Percentiles rank a stretch among this genome's conserved stretches.
These are phyloP conservation scores for Rheum nobile DNA, from an alignment of 148 eudicot genomes.

Conservation along the genomic window DNA sequence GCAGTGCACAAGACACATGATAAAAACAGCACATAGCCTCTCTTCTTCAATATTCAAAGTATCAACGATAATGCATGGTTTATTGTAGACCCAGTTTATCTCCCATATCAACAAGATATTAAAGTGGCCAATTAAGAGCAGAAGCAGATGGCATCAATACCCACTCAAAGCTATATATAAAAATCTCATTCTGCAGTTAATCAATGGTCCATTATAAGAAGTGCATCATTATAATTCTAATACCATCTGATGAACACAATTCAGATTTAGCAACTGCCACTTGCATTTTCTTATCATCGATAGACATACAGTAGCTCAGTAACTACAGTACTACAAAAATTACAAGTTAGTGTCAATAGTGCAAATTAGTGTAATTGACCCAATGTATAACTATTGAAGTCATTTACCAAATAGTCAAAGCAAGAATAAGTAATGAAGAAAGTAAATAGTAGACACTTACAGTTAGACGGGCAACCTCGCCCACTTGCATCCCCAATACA, in stretches of 20 bases:
- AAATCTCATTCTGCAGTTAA: not conserved
- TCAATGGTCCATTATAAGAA: not conserved
- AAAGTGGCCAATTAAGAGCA: too few relatives aligned
- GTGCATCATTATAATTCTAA: not conserved
- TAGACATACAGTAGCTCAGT: not conserved
- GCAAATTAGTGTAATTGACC: not conserved
- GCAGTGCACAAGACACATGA: not conserved
- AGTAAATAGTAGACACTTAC: slow-evolving; percentile 26
- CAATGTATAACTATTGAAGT: not conserved
- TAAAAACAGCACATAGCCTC: not conserved
- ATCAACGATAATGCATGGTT: too few relatives aligned
- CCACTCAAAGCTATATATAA: not conserved
- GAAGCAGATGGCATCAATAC: too few relatives aligned
- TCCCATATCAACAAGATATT: too few relatives aligned
- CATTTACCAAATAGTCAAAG: not conserved
- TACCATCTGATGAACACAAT: not conserved
- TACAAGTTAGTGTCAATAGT: not conserved
- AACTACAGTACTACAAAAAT: not conserved
- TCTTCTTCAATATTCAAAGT: not conserved
- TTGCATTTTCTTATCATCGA: not conserved
- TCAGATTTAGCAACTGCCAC: not conserved
- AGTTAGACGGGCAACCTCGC: slow-evolving; percentile 75
- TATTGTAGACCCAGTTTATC: too few relatives aligned
- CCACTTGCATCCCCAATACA: slow-evolving; percentile 88
- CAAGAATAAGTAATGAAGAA: not conserved